These are phyloP conservation scores for Nothopassalora personata DNA, from an alignment of 2,329 filamentous ascomycete species.

Conservation along the genomic window DNA sequence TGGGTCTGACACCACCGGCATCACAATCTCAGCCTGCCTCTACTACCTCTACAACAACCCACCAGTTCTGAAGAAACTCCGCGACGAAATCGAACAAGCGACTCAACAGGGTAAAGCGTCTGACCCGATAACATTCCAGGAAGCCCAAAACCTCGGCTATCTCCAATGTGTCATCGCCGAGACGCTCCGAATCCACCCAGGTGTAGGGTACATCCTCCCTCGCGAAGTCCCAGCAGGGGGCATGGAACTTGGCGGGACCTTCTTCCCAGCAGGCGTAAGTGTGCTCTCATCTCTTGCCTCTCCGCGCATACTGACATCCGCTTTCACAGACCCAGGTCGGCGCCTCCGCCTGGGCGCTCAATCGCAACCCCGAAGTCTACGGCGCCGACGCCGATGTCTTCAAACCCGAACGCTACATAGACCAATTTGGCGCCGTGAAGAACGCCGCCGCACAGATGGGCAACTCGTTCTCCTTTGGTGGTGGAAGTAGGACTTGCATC, in stretches of 20 bases:
- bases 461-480: slow-evolving; percentile 21
- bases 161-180: slow-evolving; percentile 11
- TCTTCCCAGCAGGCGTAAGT: slow-evolving; percentile 29
- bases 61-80: slow-evolving; percentile 25
- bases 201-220: slow-evolving; percentile 35
- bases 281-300: not conserved
- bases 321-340: slow-evolving; percentile 4
- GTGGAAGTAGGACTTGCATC: slow-evolving; percentile 32
- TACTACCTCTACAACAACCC: slow-evolving; percentile 37
- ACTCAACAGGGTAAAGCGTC: slow-evolving; percentile 24
- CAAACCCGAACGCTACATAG: slow-evolving; percentile 42
- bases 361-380: slow-evolving; percentile 39
- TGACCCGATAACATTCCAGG: slow-evolving; percentile 28
- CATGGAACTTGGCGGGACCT: slow-evolving; percentile 32
- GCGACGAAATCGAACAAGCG: slow-evolving; percentile 32
- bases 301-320: no score
- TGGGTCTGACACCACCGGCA: slow-evolving; percentile 33
- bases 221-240: slow-evolving; percentile 37
- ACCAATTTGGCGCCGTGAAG: slow-evolving; percentile 24
- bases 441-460: not conserved
- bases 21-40: slow-evolving; percentile 26
- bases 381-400: slow-evolving; percentile 43
- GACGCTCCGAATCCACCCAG: slow-evolving; percentile 9
- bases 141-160: slow-evolving; percentile 26
- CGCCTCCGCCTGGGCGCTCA: slow-evolving; percentile 24